These are phyloP conservation scores for Schoenoplectus tabernaemontani DNA, from an alignment of 202 grass and related monocot genomes.

Conservation along the genomic window DNA sequence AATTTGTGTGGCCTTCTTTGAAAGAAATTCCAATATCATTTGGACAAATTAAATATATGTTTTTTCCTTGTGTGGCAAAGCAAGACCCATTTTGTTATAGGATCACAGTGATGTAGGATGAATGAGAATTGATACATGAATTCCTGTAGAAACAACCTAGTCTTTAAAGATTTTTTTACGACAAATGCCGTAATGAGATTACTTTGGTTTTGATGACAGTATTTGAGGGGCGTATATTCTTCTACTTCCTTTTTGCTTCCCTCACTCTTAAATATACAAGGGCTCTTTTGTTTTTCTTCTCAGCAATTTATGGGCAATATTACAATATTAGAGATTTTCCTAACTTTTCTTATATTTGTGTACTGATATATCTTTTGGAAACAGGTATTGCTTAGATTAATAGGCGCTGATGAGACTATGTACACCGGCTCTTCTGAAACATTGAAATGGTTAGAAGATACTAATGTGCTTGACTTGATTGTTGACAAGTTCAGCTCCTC, in stretches of 20 bases:
- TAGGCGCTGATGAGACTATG: constrained; percentile 96
- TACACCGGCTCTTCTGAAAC: constrained; percentile 75
- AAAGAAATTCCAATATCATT: neutral
- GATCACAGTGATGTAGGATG: neutral
- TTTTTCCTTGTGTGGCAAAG: neutral
- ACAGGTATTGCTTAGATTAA: constrained; percentile 88
- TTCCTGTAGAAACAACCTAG: neutral
- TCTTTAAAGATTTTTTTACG: neutral
- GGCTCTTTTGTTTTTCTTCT: neutral
- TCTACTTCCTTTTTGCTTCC: neutral
- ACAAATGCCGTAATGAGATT: neutral
- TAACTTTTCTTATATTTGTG: neutral
- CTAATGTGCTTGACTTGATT: constrained; percentile 91
- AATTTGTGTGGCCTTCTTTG: neutral
- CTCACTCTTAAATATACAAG: neutral
- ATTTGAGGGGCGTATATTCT: neutral
- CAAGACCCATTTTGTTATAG: neutral
- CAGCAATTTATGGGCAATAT: neutral
- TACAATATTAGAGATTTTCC: neutral
- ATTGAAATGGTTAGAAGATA: constrained; percentile 89
- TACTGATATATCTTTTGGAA: constrained; percentile 24
- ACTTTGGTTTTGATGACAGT: neutral
- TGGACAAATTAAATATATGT: neutral
- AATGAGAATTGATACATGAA: neutral
- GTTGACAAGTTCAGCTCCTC: constrained; percentile 93